Base-by-base conservation (phyloP, 2,329 filamentous ascomycete genomes). In the Monosporascus sp. region DNA sequence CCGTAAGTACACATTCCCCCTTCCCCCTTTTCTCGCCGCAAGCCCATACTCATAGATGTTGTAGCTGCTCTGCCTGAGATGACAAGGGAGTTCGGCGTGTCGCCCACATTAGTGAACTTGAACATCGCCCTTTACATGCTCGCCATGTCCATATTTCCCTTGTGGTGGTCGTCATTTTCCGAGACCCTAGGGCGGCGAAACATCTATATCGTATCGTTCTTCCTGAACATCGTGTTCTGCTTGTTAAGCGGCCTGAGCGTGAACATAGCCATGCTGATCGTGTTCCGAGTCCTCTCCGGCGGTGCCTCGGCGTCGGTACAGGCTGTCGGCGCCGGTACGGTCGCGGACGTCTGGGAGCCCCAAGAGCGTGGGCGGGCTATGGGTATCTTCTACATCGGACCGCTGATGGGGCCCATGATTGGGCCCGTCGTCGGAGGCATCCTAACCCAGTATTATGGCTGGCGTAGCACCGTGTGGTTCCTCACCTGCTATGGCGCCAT, bases 101-200 rank as follows among this genome's bases (percentile, higher is more conserved):
- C 81, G 0, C 70, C 82, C 16, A 87, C 88, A 1, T 73, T 90
- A 17, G 84, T 86, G 52, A 95, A 94, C 68, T 66, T 94, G 53
- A 86, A 86, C 0, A 82, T 94, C 1, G 87, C 90, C 0, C 71
- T 93, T 53, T 94, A 92, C 68, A 91, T 94, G 88, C 76, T 94
- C 5, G 76, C 82, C 61, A 90, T 94, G 88, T 83, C 85, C 52
- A 90, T 94, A 45, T 93, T 91, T 60, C 90, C 90, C 0, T 76
- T 95, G 1, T 94, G 90, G 90, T 94, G 88, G 88, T 90, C 87
- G 1, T 86, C 86, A 1, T 91, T 94, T 64, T 90, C 87, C 8
- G 90, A 94, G 62, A 76, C 76, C 1, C 71, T 83, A 1, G 90
- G 90, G 14, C 82, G 90, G 41, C 82, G 90, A 22, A 85, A 84